These are phyloP conservation scores for Persicaria tinctoria DNA, from an alignment of 148 eudicot genomes.

Conservation along the genomic window DNA sequence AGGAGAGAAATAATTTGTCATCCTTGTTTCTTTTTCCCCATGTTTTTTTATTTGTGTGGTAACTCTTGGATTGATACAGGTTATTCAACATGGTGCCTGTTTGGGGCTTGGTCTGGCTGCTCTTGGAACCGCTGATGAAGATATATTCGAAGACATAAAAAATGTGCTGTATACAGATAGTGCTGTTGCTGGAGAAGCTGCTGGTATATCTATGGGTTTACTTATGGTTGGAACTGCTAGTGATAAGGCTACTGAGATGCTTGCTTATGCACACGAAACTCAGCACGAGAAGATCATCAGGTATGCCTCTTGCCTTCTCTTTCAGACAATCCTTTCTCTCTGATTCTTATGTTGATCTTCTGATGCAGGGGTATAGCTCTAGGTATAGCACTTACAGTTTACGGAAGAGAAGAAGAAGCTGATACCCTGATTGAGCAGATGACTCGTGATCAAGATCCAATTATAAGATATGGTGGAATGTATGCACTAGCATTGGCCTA, in stretches of 20 bases:
- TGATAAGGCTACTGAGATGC: constrained; percentile 98
- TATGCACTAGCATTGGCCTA: constrained; percentile 97
- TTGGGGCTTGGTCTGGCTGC: constrained; percentile 95
- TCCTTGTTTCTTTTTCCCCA: neutral
- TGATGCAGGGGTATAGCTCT: constrained; percentile 74
- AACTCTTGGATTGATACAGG: constrained; percentile 44
- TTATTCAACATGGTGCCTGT: constrained; percentile 97
- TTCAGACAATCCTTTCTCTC: neutral
- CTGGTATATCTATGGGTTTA: constrained; percentile 92
- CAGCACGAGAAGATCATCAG: constrained; percentile 98
- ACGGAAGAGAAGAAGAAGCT: constrained; percentile 99
- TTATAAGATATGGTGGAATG: constrained; percentile 96
- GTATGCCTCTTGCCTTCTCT: constrained; percentile 28
- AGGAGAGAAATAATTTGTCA: neutral
- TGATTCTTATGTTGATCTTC: constrained; percentile 9
- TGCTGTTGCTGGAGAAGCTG: constrained; percentile 99
- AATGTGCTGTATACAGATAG: constrained; percentile 84
- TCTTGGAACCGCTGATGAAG: constrained; percentile 96
- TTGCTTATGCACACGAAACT: constrained; percentile 94
- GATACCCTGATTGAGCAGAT: constrained; percentile 92
- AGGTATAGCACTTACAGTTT: constrained; percentile 93
- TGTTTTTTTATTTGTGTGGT: neutral
- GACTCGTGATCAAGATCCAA: constrained; percentile 99
- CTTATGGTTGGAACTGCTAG: constrained; percentile 97
- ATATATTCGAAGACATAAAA: constrained; percentile 78